phyloP scores from a whole-genome alignment of 2,329 filamentous ascomycete species.

The Aureobasidium subglaciale region DNA sequence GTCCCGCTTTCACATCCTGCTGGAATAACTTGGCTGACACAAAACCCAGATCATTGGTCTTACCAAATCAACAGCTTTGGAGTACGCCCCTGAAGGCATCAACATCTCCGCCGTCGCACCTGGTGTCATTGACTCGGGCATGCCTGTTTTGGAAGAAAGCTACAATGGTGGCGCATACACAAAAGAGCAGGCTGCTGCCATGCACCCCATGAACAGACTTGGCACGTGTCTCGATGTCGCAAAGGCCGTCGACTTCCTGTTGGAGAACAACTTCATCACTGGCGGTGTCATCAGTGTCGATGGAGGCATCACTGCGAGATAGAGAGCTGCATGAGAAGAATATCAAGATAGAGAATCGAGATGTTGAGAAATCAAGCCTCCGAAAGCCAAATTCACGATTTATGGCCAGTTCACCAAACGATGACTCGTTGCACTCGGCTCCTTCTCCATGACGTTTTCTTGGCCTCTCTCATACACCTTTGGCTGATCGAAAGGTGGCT shows the following conservation, averaged over 20 bases:
- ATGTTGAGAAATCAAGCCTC: not conserved
- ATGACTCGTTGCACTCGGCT: too few relatives aligned
- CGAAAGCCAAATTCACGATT: too few relatives aligned
- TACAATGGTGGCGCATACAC: not conserved
- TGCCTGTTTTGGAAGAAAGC: not conserved
- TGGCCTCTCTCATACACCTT: too few relatives aligned
- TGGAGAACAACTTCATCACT: not conserved
- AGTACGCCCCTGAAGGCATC: not conserved
- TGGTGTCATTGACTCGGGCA: not conserved
- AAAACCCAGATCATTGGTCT: not conserved
- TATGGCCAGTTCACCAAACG: too few relatives aligned
- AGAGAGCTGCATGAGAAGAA: not conserved
- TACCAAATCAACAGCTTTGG: not conserved
- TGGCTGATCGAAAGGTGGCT: too few relatives aligned
- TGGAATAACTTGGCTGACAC: not conserved
- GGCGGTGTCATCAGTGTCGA: not conserved
- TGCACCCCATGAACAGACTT: not conserved
- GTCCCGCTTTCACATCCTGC: not conserved
- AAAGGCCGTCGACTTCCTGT: conserved; percentile 1
- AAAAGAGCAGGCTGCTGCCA: not conserved
- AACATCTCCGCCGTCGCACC: not conserved
- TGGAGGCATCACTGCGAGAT: conserved; percentile 19
- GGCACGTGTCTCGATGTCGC: not conserved
- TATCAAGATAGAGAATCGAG: not conserved
- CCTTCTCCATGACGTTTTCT: not conserved